Conservation (phyloP, 2,329 filamentous ascomycete genomes). For the Calonectria hawksworthii region DNA sequence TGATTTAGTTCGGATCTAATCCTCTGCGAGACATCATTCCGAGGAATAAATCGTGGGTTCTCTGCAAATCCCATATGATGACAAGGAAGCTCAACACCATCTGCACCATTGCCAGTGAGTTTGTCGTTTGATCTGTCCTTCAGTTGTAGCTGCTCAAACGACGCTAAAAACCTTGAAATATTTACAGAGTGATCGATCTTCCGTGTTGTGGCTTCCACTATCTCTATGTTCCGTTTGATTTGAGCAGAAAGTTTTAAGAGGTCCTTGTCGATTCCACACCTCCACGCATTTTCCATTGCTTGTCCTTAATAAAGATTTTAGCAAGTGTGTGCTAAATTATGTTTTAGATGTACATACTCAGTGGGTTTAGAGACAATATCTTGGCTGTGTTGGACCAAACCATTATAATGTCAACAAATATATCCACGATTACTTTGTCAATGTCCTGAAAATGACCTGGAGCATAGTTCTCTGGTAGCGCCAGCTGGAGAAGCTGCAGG, state of each 20-base stretch:
- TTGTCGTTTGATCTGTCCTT: background rate
- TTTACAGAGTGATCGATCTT: background rate
- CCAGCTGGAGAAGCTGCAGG: background rate
- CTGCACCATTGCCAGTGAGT: background rate
- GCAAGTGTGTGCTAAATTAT: background rate
- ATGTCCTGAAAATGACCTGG: background rate
- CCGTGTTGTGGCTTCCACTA: background rate
- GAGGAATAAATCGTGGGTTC: background rate
- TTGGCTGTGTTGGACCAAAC: background rate
- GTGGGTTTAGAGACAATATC: background rate
- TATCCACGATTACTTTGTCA: background rate
- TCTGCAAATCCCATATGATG: background rate
- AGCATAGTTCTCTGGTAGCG: background rate
- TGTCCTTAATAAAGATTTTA: too few species aligned
- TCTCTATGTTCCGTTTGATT: background rate
- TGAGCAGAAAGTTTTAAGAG: background rate
- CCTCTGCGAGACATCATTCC: background rate
- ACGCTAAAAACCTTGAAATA: background rate
- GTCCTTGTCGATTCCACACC: background rate
- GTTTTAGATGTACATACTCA: background rate
- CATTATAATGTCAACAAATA: background rate
- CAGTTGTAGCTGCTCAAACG: background rate
- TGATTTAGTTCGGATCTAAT: background rate
- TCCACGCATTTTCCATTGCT: background rate
- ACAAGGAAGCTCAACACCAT: background rate